Conservation (phyloP, 108 stramenopile species). For the Aurantiochytrium sp. region DNA sequence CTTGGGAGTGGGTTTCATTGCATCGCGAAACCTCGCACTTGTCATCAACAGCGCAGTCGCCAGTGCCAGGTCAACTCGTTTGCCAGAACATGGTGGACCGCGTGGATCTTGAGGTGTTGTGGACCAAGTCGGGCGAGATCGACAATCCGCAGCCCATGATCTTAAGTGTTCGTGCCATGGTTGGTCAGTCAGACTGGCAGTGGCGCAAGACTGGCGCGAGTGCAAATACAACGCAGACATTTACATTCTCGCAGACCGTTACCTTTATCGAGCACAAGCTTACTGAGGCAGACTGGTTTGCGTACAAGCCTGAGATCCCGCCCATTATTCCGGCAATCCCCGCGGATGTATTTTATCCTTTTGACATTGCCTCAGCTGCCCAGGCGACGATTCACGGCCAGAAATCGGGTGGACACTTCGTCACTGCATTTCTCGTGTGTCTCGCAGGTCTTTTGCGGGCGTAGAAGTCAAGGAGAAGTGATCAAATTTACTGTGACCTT, state of each 20-base stretch:
- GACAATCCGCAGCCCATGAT: constrained; percentile 11
- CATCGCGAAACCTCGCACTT: neutral
- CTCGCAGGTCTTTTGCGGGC: neutral
- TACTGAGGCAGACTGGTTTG: neutral
- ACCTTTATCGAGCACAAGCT: neutral
- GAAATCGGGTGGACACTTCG: neutral
- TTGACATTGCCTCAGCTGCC: neutral
- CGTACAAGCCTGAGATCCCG: neutral
- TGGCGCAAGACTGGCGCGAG: neutral
- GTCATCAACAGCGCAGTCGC: neutral
- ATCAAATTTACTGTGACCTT: too few species aligned
- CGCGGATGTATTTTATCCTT: neutral
- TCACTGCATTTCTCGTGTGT: neutral
- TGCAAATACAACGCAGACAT: neutral
- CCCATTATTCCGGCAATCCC: neutral
- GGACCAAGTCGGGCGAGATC: neutral
- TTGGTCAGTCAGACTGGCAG: neutral
- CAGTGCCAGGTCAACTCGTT: neutral
- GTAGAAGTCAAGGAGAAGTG: too few species aligned
- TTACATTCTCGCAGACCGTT: neutral
- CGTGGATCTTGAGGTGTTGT: neutral
- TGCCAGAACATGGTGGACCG: constrained; percentile 14
- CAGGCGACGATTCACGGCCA: neutral
- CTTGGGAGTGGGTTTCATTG: neutral
- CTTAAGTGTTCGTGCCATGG: neutral